Evolutionary conservation across 176 grass and related monocot genomes (phyloP).

Genomic region (Otatea glauca): DNA sequence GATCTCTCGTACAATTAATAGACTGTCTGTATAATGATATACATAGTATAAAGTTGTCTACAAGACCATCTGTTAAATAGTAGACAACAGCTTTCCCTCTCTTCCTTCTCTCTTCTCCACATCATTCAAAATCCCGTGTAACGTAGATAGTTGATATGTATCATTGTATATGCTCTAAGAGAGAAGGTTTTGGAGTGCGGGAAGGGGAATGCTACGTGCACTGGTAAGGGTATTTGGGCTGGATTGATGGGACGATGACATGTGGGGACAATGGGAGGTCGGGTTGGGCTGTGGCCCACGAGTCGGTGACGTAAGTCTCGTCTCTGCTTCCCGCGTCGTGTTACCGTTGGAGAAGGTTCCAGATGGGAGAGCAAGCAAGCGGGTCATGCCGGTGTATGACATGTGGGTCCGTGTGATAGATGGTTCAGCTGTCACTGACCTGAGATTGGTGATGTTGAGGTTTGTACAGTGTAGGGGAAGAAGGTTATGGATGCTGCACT

Average conservation of each 20-base stretch:
- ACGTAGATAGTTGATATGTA: too few relatives aligned
- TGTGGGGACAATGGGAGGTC: not conserved
- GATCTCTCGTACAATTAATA: too few relatives aligned
- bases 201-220: not conserved
- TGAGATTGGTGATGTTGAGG: not conserved
- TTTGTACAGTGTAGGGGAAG: not conserved
- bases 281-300: not conserved
- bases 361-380: not conserved
- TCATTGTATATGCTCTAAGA: too few relatives aligned
- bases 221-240: too few relatives aligned
- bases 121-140: too few relatives aligned
- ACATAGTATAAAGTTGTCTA: too few relatives aligned
- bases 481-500: slow-evolving; percentile 29
- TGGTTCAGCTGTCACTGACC: not conserved
- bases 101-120: too few relatives aligned
- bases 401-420: not conserved
- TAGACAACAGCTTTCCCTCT: too few relatives aligned
- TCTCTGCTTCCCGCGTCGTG: too few relatives aligned
- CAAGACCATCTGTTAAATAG: too few relatives aligned
- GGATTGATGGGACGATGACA: not conserved
- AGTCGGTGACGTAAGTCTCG: not conserved
- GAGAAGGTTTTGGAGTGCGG: slow-evolving; percentile 34
- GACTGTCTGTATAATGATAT: too few relatives aligned
- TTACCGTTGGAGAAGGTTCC: not conserved
- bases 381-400: not conserved